phyloP scores from a whole-genome alignment of 2,329 filamentous ascomycete species.

The Aspergillus phoenicis region DNA sequence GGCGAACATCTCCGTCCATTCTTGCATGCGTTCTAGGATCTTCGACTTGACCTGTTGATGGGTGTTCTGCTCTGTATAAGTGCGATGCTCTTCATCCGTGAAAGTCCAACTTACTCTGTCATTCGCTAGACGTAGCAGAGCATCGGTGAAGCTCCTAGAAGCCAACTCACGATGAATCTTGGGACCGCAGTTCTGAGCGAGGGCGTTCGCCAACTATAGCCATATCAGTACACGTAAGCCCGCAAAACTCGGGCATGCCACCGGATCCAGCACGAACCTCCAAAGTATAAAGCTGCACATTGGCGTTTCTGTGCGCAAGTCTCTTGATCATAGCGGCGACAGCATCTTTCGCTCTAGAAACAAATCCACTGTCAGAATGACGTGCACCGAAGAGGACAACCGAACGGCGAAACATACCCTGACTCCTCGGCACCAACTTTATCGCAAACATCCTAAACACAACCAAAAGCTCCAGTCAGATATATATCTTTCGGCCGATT shows the following conservation, averaged over 20 bases:
- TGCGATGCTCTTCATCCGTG: constrained; percentile 5
- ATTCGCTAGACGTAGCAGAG: constrained; percentile 83
- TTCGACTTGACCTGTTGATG: constrained; percentile 96
- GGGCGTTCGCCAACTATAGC: constrained; percentile 78
- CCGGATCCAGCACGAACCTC: constrained; percentile 57
- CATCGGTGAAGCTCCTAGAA: constrained; percentile 91
- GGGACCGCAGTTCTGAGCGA: constrained; percentile 88
- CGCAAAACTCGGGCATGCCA: not conserved
- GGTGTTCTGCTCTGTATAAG: constrained; percentile 64
- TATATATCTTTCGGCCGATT: constrained; percentile 7
- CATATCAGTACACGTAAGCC: constrained; percentile 8
- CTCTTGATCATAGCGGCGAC: constrained; percentile 90
- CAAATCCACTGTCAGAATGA: not conserved
- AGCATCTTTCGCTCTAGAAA: constrained; percentile 70
- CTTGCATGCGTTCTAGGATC: constrained; percentile 93
- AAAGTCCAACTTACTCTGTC: constrained; percentile 61
- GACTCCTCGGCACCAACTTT: constrained; percentile 56
- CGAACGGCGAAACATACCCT: constrained; percentile 36
- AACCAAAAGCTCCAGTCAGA: constrained; percentile 18
- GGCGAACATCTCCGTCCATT: constrained; percentile 94
- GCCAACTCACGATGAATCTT: constrained; percentile 86
- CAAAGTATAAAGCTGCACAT: constrained; percentile 92
- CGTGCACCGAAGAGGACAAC: not conserved
- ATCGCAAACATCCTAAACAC: constrained; percentile 60
- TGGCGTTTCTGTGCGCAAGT: constrained; percentile 89